Evolutionary conservation across 2,329 filamentous ascomycete species (phyloP).

Genomic region (Diaporthe citri): DNA sequence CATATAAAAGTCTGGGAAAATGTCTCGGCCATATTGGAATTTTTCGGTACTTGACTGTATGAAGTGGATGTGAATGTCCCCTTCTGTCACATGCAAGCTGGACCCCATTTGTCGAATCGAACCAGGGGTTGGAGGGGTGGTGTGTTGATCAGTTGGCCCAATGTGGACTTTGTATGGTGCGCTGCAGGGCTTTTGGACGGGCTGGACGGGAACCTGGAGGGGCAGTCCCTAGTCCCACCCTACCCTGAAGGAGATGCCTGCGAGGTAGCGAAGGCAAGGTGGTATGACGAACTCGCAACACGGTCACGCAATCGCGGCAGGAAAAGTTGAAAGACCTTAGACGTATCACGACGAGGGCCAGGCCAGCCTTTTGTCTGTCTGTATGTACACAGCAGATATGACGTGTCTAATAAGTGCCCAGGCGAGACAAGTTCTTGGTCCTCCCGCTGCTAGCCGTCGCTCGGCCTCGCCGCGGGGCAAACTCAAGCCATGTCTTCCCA

Average conservation of each 20-base stretch:
- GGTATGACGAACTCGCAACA: constrained; percentile 7
- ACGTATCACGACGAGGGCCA: not conserved
- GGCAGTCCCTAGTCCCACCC: constrained; percentile 7
- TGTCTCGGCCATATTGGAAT: not conserved
- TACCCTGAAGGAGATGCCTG: not conserved
- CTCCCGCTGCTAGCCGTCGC: constrained; percentile 31
- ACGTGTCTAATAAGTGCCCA: not conserved
- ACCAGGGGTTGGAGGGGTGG: not conserved
- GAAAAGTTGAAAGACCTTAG: constrained; percentile 15
- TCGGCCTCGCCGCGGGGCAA: constrained; percentile 30
- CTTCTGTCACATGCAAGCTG: not conserved
- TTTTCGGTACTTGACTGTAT: not conserved
- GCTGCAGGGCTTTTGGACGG: not conserved
- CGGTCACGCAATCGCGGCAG: constrained; percentile 6
- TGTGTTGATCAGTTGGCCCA: constrained; percentile 9
- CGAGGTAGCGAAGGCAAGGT: not conserved
- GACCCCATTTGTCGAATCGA: not conserved
- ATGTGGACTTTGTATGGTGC: not conserved
- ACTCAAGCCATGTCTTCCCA: constrained; percentile 26
- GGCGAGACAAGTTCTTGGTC: not conserved
- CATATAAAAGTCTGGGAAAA: not conserved
- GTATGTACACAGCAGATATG: not conserved
- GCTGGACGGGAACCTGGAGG: not conserved
- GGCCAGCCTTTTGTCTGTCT: not conserved
- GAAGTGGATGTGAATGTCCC: not conserved